These are phyloP conservation scores for Rosa multiflora DNA, from an alignment of 306 rosid species.

Conservation along the genomic window DNA sequence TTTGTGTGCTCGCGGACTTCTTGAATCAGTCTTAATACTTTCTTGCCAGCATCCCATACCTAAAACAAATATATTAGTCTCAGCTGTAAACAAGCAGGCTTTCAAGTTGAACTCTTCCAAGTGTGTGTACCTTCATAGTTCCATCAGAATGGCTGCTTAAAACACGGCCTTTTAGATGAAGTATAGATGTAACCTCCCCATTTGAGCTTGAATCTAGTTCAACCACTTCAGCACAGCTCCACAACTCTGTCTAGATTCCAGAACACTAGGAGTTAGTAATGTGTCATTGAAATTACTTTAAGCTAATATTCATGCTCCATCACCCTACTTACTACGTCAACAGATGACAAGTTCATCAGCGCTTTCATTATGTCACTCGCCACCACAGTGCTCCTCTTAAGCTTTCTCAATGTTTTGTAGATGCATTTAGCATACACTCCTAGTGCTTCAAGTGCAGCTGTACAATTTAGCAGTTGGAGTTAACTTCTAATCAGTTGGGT, in stretches of 20 bases:
- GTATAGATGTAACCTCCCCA: conserved; percentile 77
- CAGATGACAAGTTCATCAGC: conserved; percentile 72
- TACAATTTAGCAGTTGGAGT: conserved; percentile 25
- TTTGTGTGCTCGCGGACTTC: conserved; percentile 81
- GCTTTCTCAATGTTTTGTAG: conserved; percentile 69
- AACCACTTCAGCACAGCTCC: conserved; percentile 76
- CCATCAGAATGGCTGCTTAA: conserved; percentile 95
- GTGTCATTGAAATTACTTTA: not conserved
- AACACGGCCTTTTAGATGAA: conserved; percentile 62
- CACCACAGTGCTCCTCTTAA: conserved; percentile 58
- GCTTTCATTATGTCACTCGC: conserved; percentile 64
- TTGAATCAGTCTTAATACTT: conserved; percentile 63
- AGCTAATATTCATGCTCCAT: conserved; percentile 11
- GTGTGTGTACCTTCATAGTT: conserved; percentile 70
- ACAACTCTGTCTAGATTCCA: conserved; percentile 62
- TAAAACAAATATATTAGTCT: conserved; percentile 30
- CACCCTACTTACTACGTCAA: conserved; percentile 64
- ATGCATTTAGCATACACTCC: conserved; percentile 71
- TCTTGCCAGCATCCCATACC: conserved; percentile 89
- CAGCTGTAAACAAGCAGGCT: not conserved
- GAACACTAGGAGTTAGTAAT: conserved; percentile 24
- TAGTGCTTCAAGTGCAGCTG: conserved; percentile 73
- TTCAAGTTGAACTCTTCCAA: not conserved
- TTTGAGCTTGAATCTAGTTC: conserved; percentile 65
- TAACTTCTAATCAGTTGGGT: not conserved